Base-by-base conservation (phyloP, 345 rosid species). In the Eucalyptus regnans region DNA sequence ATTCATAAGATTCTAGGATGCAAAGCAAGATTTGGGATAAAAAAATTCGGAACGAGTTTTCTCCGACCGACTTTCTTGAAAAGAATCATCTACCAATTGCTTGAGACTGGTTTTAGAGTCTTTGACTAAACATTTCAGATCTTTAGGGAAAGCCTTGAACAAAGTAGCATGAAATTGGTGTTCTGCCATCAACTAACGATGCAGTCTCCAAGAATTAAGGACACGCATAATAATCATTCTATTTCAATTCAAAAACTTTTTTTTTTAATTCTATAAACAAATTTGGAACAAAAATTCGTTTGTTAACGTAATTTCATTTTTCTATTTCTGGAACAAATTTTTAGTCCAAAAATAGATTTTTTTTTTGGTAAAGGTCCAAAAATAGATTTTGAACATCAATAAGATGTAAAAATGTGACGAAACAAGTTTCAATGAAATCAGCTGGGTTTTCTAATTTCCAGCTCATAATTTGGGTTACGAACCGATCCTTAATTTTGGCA, bases 311-410 rank as follows among this genome's bases (percentile, higher is more conserved):
- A 50, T 50, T 16, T 50, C 0, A 6, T 16, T 50, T 50, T 50
- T 50, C 20, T 33, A 33, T 1, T 1, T 50, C 3, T 0, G 0
- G 3, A 50, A 50, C 1, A 50, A 50, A 50, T 50, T 16, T 1
- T 16, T 50, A 2, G 20, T 50, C 20, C 3, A 16, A 50, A 50
- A 50, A 50, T 50, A 50, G 8, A 50, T 50, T 15, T 50, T 15
- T n/a, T n/a, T n/a, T n/a, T n/a, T n/a, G n/a, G n/a, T n/a, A n/a
- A n/a, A n/a, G n/a, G 20, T 50, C 20, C 3, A 16, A 50, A 50
- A 50, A 50, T 50, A 50, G 8, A 50, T 50, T 15, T 50, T 15
- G 20, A 50, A 50, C 1, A 16, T 1, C 6, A 16, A 50, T 50
- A 50, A 50, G 54, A 50, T 16, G 22, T 51, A 16, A 41, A 41